Conservation (phyloP, 2,329 filamentous ascomycete genomes). For the Metarhizium anisopliae region DNA sequence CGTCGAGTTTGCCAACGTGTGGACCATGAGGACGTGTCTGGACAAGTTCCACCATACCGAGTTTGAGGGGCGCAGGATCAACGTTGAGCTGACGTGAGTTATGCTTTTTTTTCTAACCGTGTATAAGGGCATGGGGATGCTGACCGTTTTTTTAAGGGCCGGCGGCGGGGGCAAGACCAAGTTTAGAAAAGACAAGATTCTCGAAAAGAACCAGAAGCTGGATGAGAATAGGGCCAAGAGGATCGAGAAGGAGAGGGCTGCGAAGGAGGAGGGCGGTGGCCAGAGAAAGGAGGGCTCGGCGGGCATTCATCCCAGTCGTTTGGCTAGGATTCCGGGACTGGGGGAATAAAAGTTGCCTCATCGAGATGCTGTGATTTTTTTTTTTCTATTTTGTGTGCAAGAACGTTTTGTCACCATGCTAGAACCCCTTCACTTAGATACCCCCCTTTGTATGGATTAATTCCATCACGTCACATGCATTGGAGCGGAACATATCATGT, state of each 20-base stretch:
- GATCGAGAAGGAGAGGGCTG: conserved; percentile 36
- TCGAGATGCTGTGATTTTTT: background rate
- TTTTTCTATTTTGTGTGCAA: too few relatives aligned
- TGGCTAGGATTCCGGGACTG: conserved; percentile 18
- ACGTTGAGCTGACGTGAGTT: conserved; percentile 80
- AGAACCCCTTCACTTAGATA: background rate
- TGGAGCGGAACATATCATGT: background rate
- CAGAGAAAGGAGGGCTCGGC: conserved; percentile 19
- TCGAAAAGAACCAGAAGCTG: conserved; percentile 77
- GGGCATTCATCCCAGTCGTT: conserved; percentile 44
- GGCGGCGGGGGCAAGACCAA: conserved; percentile 77
- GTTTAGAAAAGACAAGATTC: conserved; percentile 65
- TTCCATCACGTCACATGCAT: background rate
- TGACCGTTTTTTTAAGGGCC: conserved; percentile 41
- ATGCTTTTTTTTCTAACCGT: background rate
- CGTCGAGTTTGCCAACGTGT: conserved; percentile 78
- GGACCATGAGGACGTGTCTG: conserved; percentile 87
- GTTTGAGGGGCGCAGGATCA: conserved; percentile 69
- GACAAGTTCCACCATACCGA: conserved; percentile 82
- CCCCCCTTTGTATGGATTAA: background rate
- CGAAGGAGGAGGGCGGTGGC: conserved; percentile 20
- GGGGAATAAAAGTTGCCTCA: background rate
- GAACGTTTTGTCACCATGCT: background rate
- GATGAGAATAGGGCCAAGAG: conserved; percentile 52
- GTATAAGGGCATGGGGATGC: background rate